These are phyloP conservation scores for Saccharomyces hybrid DNA, from an alignment of 1,139 yeast species.

Conservation along the genomic window DNA sequence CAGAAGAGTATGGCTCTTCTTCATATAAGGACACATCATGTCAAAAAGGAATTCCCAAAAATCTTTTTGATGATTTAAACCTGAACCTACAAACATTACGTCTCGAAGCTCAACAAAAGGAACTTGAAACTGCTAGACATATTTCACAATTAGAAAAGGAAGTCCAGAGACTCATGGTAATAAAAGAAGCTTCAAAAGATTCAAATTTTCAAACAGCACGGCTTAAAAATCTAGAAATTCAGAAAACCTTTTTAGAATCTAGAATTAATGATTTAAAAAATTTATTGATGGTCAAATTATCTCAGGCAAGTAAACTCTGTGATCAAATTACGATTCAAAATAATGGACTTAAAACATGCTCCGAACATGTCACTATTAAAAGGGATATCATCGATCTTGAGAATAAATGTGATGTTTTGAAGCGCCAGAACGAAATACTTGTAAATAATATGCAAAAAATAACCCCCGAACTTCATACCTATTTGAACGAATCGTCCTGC, in stretches of 20 bases:
- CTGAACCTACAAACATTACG: not conserved
- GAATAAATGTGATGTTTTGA: conserved; percentile 1
- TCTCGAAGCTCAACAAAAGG: not conserved
- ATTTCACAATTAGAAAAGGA: not conserved
- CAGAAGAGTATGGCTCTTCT: not conserved
- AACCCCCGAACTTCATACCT: not conserved
- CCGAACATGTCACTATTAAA: not conserved
- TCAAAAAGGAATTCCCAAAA: not conserved
- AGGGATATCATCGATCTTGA: not conserved
- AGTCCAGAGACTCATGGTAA: not conserved
- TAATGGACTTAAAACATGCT: not conserved
- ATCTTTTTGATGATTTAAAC: not conserved
- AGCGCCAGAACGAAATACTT: not conserved
- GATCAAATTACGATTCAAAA: not conserved
- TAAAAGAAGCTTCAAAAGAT: not conserved
- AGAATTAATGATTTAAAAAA: not conserved
- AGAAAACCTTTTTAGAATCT: not conserved
- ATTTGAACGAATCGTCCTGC: not conserved
- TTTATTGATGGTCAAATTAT: not conserved
- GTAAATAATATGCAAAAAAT: not conserved
- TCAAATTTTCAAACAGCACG: not conserved
- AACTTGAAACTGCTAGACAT: not conserved
- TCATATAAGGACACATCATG: not conserved
- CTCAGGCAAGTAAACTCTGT: not conserved
- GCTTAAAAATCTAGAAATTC: not conserved